phyloP scores from a whole-genome alignment of 176 grass and related monocot genomes.

The barley (Hordeum vulgare) region MorexV3_pseudomolecules_assembly NC_058518.1:9863557-9864056 shows the following conservation, averaged over 20 bases:
- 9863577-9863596: too few species aligned
- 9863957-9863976: constrained; percentile 14
- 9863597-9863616: too few species aligned
- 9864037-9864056: constrained; percentile 20
- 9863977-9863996: constrained; percentile 9
- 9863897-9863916: constrained; percentile 18
- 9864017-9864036: neutral
- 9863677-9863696: neutral
- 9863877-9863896: neutral
- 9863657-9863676: neutral
- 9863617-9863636: neutral
- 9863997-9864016: neutral
- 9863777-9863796: neutral
- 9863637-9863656: neutral
- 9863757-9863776: neutral
- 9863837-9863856: neutral
- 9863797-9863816: neutral
- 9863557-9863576: too few species aligned
- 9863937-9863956: neutral
- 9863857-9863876: too few species aligned
- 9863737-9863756: neutral
- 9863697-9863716: neutral
- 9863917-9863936: neutral
- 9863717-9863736: neutral
- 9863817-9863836: neutral